Evolutionary conservation across 2,329 filamentous ascomycete genomes (phyloP).

Genomic region (Byssoonygena ceratinophila): DNA sequence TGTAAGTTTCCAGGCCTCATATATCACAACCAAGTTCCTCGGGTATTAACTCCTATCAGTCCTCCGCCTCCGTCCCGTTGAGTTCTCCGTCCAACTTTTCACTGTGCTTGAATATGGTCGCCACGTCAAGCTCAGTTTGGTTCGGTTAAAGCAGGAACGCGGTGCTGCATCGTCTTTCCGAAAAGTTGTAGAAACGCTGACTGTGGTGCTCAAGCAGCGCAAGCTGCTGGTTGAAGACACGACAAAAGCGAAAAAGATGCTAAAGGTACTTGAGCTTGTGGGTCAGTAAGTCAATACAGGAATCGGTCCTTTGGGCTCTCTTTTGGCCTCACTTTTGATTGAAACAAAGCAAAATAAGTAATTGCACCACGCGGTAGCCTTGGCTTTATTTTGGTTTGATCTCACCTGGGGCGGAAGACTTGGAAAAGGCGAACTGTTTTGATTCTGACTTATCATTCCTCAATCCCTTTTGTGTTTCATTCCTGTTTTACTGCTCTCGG

Average conservation of each 20-base stretch:
- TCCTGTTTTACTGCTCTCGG: too few species aligned
- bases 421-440: too few species aligned
- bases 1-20: slow-evolving; percentile 46
- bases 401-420: too few species aligned
- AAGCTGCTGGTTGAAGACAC: slow-evolving; percentile 59
- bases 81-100: slow-evolving; percentile 78
- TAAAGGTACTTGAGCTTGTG: slow-evolving; percentile 23
- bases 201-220: slow-evolving; percentile 55
- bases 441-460: too few species aligned
- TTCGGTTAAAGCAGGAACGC: slow-evolving; percentile 77
- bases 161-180: slow-evolving; percentile 88
- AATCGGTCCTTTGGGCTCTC: background rate
- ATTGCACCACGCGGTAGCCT: too few species aligned
- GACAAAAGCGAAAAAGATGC: slow-evolving; percentile 59
- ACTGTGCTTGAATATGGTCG: slow-evolving; percentile 77
- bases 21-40: background rate
- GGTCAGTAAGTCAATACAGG: background rate
- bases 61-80: slow-evolving; percentile 73
- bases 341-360: background rate
- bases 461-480: too few species aligned
- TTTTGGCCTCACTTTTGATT: background rate
- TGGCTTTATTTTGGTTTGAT: too few species aligned
- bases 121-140: slow-evolving; percentile 64
- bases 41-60: slow-evolving; percentile 39
- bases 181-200: slow-evolving; percentile 66